Evolutionary conservation across 179 eudicot genomes (phyloP).

Genomic region (Silene noctiflora): DNA sequence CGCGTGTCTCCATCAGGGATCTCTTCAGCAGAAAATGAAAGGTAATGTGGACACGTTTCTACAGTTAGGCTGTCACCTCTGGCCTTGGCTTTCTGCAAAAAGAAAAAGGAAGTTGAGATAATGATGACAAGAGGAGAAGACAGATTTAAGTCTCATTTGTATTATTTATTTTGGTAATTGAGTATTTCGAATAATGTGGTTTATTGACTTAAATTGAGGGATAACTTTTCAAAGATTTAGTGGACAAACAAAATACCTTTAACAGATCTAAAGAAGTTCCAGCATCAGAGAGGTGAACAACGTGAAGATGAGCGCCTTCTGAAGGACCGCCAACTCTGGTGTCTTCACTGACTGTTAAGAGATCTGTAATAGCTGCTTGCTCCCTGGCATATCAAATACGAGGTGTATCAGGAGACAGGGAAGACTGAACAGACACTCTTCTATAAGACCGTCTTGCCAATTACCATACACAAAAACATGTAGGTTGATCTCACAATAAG

Average conservation of each 20-base stretch:
- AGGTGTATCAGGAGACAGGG: not conserved
- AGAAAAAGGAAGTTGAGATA: not conserved
- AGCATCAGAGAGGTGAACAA: constrained; percentile 92
- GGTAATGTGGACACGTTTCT: constrained; percentile 95
- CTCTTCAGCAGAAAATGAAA: constrained; percentile 90
- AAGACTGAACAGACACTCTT: not conserved
- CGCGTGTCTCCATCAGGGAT: constrained; percentile 94
- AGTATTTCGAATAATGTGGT: no score
- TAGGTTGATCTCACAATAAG: not conserved
- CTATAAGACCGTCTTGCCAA: not conserved
- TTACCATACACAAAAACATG: no score
- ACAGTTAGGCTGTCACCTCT: constrained; percentile 88
- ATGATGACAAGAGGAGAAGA: not conserved
- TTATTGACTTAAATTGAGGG: no score
- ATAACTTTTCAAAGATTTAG: not conserved
- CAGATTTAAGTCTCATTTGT: no score
- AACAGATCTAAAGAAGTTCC: constrained; percentile 72
- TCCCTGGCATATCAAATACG: constrained; percentile 46
- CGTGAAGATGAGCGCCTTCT: constrained; percentile 98
- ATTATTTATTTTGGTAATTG: no score
- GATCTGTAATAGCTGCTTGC: constrained; percentile 78
- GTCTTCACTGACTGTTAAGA: constrained; percentile 55
- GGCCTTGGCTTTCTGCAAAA: constrained; percentile 71
- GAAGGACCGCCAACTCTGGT: constrained; percentile 73
- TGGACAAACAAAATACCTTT: constrained; percentile 42